Evolutionary conservation across 768 basidiomycete genomes (phyloP).

Genomic region (Crepidotus variabilis): DNA sequence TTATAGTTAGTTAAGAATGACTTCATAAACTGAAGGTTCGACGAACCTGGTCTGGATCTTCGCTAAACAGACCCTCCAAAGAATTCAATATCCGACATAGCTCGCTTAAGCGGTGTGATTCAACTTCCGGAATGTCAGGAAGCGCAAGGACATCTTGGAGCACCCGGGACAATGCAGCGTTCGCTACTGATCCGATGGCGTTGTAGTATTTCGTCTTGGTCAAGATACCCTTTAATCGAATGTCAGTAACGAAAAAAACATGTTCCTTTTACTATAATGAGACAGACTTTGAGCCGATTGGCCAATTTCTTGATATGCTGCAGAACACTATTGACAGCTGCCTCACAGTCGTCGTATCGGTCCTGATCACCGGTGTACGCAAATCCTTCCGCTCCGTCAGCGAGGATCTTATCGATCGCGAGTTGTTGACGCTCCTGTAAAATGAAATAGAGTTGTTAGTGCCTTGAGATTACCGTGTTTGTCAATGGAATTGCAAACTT

Average conservation of each 20-base stretch:
- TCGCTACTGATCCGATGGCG: slow-evolving; percentile 67
- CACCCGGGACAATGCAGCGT: slow-evolving; percentile 63
- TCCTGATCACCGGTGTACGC: slow-evolving; percentile 65
- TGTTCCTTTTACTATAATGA: too few species aligned
- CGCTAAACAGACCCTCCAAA: slow-evolving; percentile 77
- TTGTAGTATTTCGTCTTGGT: slow-evolving; percentile 69
- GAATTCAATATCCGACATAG: slow-evolving; percentile 76
- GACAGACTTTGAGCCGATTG: slow-evolving; percentile 65
- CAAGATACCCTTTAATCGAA: slow-evolving; percentile 50
- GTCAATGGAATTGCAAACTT: slow-evolving; percentile 19
- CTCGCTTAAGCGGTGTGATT: slow-evolving; percentile 80
- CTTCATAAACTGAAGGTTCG: neutral
- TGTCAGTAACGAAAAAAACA: too few species aligned
- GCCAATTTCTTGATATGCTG: slow-evolving; percentile 61
- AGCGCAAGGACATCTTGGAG: slow-evolving; percentile 72
- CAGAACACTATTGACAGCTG: slow-evolving; percentile 56
- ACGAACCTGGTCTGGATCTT: slow-evolving; percentile 53
- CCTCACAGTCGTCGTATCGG: slow-evolving; percentile 75
- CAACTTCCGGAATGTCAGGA: slow-evolving; percentile 83
- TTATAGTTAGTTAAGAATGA: neutral
- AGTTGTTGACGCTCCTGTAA: slow-evolving; percentile 47
- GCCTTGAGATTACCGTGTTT: neutral
- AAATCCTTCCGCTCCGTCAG: slow-evolving; percentile 62
- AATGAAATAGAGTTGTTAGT: neutral
- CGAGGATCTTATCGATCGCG: slow-evolving; percentile 39